A percentile compares a stretch with the other conserved stretches of the same genome.
Evolutionary conservation across 176 grass and related monocot species (phyloP).

Genomic region (Raddia distichophylla): DNA sequence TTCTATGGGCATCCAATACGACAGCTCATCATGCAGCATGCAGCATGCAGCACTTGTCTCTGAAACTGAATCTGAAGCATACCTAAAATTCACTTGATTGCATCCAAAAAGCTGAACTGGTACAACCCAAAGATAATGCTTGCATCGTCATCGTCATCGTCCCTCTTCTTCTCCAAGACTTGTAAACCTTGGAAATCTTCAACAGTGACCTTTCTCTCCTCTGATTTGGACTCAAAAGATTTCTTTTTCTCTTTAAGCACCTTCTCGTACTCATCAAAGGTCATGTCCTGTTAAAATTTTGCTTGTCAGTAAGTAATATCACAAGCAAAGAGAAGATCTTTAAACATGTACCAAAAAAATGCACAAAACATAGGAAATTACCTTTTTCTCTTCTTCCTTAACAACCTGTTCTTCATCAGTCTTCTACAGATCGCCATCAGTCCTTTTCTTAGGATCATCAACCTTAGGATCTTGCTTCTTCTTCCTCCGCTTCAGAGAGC

Average conservation of each 20-base stretch:
- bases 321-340: background rate
- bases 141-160: slow-evolving; percentile 30
- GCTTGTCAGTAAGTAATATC: background rate
- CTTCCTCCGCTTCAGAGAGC: slow-evolving; percentile 41
- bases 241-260: slow-evolving; percentile 45
- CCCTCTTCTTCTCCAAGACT: slow-evolving; percentile 51
- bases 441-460: background rate
- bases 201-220: slow-evolving; percentile 29
- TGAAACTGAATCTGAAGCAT: too few relatives aligned
- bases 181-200: slow-evolving; percentile 28
- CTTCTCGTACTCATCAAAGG: slow-evolving; percentile 65
- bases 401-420: background rate
- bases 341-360: background rate
- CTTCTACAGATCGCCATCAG: background rate
- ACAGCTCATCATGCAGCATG: too few relatives aligned
- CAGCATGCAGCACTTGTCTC: too few relatives aligned
- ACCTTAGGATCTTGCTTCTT: slow-evolving; percentile 18
- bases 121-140: too few relatives aligned
- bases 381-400: slow-evolving; percentile 14
- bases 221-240: background rate
- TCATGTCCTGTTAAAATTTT: slow-evolving; percentile 42
- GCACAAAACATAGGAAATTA: background rate
- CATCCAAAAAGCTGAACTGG: too few relatives aligned
- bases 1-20: too few relatives aligned
- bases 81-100: too few relatives aligned